Conservation (phyloP, 2,329 filamentous ascomycete genomes). For the Claviceps spartinae region DNA sequence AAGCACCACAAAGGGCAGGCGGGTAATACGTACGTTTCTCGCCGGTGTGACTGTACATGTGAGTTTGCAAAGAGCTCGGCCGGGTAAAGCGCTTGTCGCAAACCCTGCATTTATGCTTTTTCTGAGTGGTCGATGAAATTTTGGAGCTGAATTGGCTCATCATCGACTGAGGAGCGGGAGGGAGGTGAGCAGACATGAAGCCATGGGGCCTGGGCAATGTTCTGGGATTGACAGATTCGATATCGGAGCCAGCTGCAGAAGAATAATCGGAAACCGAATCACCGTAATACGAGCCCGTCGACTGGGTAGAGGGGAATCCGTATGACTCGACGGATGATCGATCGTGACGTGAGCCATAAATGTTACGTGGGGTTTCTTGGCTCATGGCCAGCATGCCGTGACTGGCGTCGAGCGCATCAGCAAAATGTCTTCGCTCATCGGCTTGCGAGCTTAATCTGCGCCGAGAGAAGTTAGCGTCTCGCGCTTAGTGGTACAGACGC, state of each 20-base stretch:
- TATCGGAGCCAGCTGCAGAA: conserved; percentile 64
- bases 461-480: background rate
- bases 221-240: conserved; percentile 65
- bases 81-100: conserved; percentile 96
- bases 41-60: conserved; percentile 97
- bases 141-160: conserved; percentile 98
- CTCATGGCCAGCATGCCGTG: conserved; percentile 92
- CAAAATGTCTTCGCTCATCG: conserved; percentile 57
- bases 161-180: conserved; percentile 87
- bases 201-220: conserved; percentile 71
- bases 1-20: background rate
- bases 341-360: conserved; percentile 59
- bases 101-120: conserved; percentile 99
- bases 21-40: conserved; percentile 71
- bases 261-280: conserved; percentile 89
- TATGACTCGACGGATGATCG: conserved; percentile 75
- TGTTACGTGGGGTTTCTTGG: conserved; percentile 84
- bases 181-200: conserved; percentile 45
- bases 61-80: conserved; percentile 86
- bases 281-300: conserved; percentile 70
- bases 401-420: conserved; percentile 82
- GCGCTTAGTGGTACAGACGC: background rate
- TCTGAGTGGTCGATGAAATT: conserved; percentile 86
- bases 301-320: conserved; percentile 76
- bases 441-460: conserved; percentile 31